A percentile compares a stretch with the other conserved stretches of the same genome.
Conservation (phyloP, 208 protist species). For the Leptomonas seymouri region DNA sequence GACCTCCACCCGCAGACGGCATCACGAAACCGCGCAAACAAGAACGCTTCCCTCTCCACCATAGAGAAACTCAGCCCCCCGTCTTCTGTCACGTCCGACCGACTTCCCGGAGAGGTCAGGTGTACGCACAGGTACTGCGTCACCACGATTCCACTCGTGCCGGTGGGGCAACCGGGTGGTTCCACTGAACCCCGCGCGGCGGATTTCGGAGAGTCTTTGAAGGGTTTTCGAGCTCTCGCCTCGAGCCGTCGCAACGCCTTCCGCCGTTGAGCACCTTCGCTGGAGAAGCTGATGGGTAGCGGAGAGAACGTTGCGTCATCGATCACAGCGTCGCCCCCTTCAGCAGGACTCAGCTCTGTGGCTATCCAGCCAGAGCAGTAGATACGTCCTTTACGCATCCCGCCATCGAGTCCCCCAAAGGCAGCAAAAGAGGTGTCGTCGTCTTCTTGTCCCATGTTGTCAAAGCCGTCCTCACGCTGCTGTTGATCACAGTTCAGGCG, state of each 20-base stretch:
- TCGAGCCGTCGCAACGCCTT: not conserved
- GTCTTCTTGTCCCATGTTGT: too few species aligned
- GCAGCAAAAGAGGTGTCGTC: too few species aligned
- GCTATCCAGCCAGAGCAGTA: slow-evolving; percentile 35
- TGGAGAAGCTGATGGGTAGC: not conserved
- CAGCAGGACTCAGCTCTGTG: not conserved
- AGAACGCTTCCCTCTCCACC: slow-evolving; percentile 2
- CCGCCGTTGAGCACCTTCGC: not conserved
- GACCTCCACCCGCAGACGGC: slow-evolving; percentile 20
- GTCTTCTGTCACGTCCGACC: not conserved
- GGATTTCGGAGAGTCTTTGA: not conserved
- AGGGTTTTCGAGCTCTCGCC: not conserved
- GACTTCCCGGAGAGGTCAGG: not conserved
- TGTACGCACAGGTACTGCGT: slow-evolving; percentile 27
- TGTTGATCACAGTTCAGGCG: slow-evolving; percentile 6
- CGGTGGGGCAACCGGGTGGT: not conserved
- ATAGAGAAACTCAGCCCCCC: not conserved
- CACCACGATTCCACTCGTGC: slow-evolving; percentile 1
- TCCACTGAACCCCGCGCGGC: not conserved
- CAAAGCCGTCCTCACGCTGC: not conserved
- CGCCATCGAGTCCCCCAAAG: too few species aligned
- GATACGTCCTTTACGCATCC: slow-evolving; percentile 5
- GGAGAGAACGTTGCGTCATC: not conserved
- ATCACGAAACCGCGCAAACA: slow-evolving; percentile 26
- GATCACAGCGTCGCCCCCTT: not conserved